phyloP scores from a whole-genome alignment of 108 stramenopile genomes.

The Craspedostauros australis region DNA sequence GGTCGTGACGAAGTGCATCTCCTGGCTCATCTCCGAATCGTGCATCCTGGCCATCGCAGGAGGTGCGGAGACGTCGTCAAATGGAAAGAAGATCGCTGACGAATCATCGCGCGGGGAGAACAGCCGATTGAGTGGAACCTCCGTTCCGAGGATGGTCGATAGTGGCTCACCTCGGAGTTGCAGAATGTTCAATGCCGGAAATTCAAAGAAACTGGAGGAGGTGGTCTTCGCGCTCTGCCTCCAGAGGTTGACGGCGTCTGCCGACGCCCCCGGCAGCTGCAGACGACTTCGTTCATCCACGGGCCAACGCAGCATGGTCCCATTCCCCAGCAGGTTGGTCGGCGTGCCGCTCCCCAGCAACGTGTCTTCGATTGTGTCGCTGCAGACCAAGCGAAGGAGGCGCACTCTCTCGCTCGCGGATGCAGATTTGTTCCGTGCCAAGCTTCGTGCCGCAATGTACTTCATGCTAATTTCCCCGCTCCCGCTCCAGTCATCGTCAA shows the following conservation, averaged over 20 bases:
- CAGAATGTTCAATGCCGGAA: constrained; percentile 21
- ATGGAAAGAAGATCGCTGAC: too few species aligned
- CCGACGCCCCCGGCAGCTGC: constrained; percentile 13
- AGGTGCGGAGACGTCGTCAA: too few species aligned
- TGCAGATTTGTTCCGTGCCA: constrained; percentile 15
- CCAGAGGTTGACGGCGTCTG: constrained; percentile 3
- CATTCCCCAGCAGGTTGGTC: background rate
- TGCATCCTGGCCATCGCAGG: too few species aligned
- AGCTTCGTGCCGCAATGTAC: constrained; percentile 26
- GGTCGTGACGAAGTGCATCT: too few species aligned
- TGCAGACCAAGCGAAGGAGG: constrained; percentile 52
- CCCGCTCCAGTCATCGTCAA: constrained; percentile 90
- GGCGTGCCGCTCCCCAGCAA: constrained; percentile 19
- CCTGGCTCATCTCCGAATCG: too few species aligned
- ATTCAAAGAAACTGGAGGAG: background rate
- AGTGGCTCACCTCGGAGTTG: constrained; percentile 13
- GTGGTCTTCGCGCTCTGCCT: background rate
- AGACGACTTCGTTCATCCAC: constrained; percentile 18
- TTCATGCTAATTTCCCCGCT: constrained; percentile 33
- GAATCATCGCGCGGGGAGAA: too few species aligned
- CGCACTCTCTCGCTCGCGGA: constrained; percentile 7
- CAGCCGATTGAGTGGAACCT: background rate
- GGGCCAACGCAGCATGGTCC: constrained; percentile 23
- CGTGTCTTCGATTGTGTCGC: constrained; percentile 48
- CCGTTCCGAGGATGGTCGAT: background rate